phyloP scores from a whole-genome alignment of 257 asterid species.

The Petrea volubilis region DNA sequence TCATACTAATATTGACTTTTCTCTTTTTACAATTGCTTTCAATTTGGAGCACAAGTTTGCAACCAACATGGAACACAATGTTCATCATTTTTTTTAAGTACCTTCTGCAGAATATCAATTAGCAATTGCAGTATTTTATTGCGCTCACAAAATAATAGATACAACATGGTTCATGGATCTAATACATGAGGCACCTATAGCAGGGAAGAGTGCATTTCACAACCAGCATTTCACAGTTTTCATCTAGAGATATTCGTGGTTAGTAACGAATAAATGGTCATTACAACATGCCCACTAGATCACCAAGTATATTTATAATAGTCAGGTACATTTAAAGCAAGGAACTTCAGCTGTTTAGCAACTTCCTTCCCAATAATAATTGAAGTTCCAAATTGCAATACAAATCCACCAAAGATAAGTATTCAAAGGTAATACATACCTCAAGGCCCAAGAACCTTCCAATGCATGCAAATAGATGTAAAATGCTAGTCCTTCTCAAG shows the following conservation, averaged over 20 bases:
- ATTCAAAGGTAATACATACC: constrained; percentile 46
- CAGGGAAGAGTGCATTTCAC: constrained; percentile 16
- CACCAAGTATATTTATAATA: neutral
- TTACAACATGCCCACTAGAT: neutral
- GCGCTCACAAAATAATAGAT: neutral
- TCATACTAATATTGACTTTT: constrained; percentile 2
- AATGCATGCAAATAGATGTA: constrained; percentile 87
- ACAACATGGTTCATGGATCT: constrained; percentile 4
- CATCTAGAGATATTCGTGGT: neutral
- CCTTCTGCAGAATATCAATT: constrained; percentile 10
- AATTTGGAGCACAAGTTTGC: constrained; percentile 17
- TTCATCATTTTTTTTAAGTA: constrained; percentile 19
- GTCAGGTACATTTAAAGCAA: neutral
- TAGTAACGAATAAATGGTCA: neutral
- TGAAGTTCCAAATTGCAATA: constrained; percentile 20
- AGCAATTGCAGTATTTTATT: constrained; percentile 20
- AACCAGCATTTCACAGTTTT: constrained; percentile 4
- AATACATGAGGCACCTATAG: constrained; percentile 15
- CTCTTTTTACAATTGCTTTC: neutral
- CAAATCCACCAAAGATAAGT: constrained; percentile 12
- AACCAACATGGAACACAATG: constrained; percentile 17
- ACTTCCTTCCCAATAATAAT: constrained; percentile 13
- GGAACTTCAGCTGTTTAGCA: constrained; percentile 9
- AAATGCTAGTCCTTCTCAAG: constrained; percentile 80
- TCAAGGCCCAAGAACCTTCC: constrained; percentile 95